phyloP scores from a whole-genome alignment of 1,139 yeast species.

The Nakaseomyces bracarensis region DNA sequence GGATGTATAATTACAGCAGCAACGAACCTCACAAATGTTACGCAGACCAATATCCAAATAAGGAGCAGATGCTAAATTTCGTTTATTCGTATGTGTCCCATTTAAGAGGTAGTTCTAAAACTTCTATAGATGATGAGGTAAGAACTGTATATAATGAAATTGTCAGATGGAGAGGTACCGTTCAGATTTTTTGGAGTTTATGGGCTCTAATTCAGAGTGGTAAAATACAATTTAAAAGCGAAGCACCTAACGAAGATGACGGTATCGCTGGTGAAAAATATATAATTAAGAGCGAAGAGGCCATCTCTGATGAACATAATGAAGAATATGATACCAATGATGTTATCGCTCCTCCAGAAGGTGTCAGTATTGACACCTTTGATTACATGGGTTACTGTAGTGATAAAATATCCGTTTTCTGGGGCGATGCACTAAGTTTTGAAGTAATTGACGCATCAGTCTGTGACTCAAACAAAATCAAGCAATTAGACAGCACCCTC shows the following conservation, averaged over 20 bases:
- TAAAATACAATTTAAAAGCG: slow-evolving; percentile 22
- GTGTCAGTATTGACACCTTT: slow-evolving; percentile 59
- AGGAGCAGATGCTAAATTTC: slow-evolving; percentile 60
- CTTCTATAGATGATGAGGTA: slow-evolving; percentile 45
- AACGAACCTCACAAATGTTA: slow-evolving; percentile 50
- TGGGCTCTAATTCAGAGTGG: slow-evolving; percentile 89
- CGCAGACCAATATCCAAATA: slow-evolving; percentile 53
- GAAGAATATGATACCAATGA: slow-evolving; percentile 32
- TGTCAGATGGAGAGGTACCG: slow-evolving; percentile 73
- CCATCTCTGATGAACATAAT: slow-evolving; percentile 17
- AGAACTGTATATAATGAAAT: slow-evolving; percentile 55
- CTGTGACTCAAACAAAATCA: slow-evolving; percentile 2
- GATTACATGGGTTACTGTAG: slow-evolving; percentile 69
- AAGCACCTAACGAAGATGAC: slow-evolving; percentile 17
- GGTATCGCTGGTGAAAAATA: slow-evolving; percentile 42
- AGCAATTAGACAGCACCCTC: not conserved
- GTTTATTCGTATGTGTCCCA: slow-evolving; percentile 59
- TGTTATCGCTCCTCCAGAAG: slow-evolving; percentile 24
- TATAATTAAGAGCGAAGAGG: slow-evolving; percentile 30
- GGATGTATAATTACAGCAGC: slow-evolving; percentile 88
- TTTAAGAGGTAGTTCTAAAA: slow-evolving; percentile 20
- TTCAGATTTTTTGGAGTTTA: slow-evolving; percentile 71
- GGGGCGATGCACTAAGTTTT: slow-evolving; percentile 66
- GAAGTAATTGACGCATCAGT: slow-evolving; percentile 42
- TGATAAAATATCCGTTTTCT: slow-evolving; percentile 62